Evolutionary conservation across 805 yeast species (phyloP).

Genomic region (Candida dajiaensis): DNA sequence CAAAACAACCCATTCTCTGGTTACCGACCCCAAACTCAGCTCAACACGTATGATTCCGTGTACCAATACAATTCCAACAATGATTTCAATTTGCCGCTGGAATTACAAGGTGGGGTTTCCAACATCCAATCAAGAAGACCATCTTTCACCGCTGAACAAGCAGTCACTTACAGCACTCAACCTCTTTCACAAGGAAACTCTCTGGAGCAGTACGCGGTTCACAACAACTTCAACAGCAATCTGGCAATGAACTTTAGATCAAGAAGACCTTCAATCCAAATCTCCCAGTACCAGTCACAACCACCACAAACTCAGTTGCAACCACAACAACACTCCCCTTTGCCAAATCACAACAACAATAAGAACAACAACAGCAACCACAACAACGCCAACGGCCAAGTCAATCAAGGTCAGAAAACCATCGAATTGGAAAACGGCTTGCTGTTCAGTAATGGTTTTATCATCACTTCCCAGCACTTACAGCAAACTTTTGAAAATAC

Average conservation of each 20-base stretch:
- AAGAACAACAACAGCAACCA: background rate
- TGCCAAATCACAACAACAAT: background rate
- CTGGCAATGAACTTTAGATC: conserved; percentile 16
- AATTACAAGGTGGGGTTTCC: conserved; percentile 60
- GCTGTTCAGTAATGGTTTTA: conserved; percentile 46
- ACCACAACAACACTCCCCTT: conserved; percentile 7
- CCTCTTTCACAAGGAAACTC: conserved; percentile 1
- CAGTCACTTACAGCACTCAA: conserved; percentile 9
- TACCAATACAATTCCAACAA: conserved; percentile 1
- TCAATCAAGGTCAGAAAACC: conserved; percentile 1
- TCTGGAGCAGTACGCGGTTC: conserved; percentile 11
- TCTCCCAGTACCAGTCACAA: conserved; percentile 9
- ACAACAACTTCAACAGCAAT: conserved; percentile 14
- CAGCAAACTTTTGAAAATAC: conserved; percentile 44
- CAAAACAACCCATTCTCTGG: conserved; percentile 4
- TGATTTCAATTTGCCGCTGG: conserved; percentile 38
- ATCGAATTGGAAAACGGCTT: conserved; percentile 57
- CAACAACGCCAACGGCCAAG: background rate
- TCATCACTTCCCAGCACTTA: conserved; percentile 55
- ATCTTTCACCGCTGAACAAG: conserved; percentile 56
- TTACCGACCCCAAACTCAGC: background rate
- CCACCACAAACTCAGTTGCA: conserved; percentile 12
- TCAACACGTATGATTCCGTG: conserved; percentile 4
- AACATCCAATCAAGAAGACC: conserved; percentile 66
- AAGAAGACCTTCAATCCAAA: conserved; percentile 22